Evolutionary conservation across 192 early-diverging fungal species (phyloP).

Genomic region (Coemansia sp.): DNA sequence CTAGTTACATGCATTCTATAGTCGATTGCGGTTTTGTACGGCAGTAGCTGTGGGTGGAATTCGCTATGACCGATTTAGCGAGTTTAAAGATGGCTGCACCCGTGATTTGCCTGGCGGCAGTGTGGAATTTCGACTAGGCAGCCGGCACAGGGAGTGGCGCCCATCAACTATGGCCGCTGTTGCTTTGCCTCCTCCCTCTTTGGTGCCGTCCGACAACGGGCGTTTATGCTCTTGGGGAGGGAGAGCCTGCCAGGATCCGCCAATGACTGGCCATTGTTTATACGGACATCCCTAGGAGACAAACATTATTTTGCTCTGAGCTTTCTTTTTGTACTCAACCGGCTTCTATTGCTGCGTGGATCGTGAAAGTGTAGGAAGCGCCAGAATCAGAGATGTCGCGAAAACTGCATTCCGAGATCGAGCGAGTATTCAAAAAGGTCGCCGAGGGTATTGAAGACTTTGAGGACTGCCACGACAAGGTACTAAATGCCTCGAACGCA

Average conservation of each 20-base stretch:
- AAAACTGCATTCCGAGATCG: constrained; percentile 75
- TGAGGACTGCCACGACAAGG: constrained; percentile 87
- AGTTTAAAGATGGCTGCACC: background rate
- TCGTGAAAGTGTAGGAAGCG: background rate
- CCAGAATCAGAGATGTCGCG: constrained; percentile 29
- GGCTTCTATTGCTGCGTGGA: background rate
- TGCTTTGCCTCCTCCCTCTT: background rate
- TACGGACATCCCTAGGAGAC: background rate
- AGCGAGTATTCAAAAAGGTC: constrained; percentile 92
- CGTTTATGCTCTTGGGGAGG: background rate
- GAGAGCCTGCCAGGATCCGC: background rate
- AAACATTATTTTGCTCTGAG: background rate
- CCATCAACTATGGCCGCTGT: background rate
- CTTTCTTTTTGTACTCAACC: background rate
- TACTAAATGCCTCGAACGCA: constrained; percentile 71
- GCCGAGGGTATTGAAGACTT: constrained; percentile 94
- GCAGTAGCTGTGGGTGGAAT: background rate
- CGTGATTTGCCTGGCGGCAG: background rate
- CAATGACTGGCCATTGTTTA: constrained; percentile 5
- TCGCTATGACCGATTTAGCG: background rate
- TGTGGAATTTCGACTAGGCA: background rate
- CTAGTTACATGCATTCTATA: background rate
- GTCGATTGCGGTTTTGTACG: background rate
- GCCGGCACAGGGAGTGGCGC: background rate
- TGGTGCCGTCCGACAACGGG: background rate